Base-by-base conservation (phyloP, 345 rosid species). In the Geranium brycei region DNA sequence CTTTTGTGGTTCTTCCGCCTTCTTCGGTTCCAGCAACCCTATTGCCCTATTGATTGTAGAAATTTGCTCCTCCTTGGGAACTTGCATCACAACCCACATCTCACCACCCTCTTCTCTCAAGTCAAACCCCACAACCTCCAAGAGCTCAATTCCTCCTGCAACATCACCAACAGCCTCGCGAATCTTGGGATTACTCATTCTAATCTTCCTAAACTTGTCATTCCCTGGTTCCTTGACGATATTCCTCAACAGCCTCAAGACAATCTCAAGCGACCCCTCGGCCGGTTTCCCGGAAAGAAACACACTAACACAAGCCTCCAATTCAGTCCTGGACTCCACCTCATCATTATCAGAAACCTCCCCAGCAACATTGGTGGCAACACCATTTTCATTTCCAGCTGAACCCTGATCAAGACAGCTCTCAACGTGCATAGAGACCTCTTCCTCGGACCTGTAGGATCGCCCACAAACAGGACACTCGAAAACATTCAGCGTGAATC, bases 161-260 rank as follows among this genome's bases (percentile, higher is more conserved):
- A 87, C 89, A 62, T 91, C 92, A 56, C 83, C 84, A 19, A 91
- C 62, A 0, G 89, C 92, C 73, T 91, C 95, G 72, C 83, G 79
- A 30, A 91, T 87, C 93, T 86, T 89, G 0, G 87, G 83, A 74
- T 91, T 91, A 0, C 88, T 77, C 96, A 89, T 76, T 61, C 96
- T 70, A 72, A 91, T 69, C 79, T 68, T 87, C 84, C 98, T 78
- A 69, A 89, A 91, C 81, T 89, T 91, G 0, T 69, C 82, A 73
- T 84, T 91, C 72, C 76, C 92, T 0, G 92, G 96, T 57, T 91
- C 98, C 79, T 73, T 85, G 11, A 81, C 89, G 61, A 89, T 74
- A 68, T 91, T 91, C 67, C 78, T 79, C 66, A 79, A 80, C 75
- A 91, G 66, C 67, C 78, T 79, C 66, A 79, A 80, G 73, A 91